phyloP scores from a whole-genome alignment of 192 early-diverging fungal genomes.

The Coemansia sp. region DNA sequence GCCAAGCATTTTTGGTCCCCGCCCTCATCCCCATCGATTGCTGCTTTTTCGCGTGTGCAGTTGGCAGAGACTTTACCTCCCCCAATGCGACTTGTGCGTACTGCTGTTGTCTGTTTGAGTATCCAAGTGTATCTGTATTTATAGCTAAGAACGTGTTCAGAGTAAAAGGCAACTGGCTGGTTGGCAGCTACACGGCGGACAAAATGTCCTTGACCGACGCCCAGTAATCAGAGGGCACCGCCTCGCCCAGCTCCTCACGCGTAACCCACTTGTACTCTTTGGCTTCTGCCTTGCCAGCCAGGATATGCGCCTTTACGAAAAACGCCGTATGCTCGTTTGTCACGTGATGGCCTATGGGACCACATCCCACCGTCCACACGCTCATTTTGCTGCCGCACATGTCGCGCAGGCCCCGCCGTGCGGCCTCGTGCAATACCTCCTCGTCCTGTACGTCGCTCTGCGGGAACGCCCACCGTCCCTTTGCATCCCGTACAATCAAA shows the following conservation, averaged over 20 bases:
- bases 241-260: constrained; percentile 39
- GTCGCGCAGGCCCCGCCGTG: constrained; percentile 67
- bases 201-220: constrained; percentile 43
- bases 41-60: no score
- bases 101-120: no score
- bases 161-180: no score
- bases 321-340: constrained; percentile 61
- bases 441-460: constrained; percentile 60
- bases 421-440: constrained; percentile 76
- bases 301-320: constrained; percentile 83
- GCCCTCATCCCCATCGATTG: no score
- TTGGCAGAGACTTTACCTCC: no score
- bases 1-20: no score
- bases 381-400: constrained; percentile 76
- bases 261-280: constrained; percentile 52
- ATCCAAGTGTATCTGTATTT: no score
- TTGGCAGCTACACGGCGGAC: constrained; percentile 14
- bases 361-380: constrained; percentile 83
- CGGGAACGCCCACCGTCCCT: constrained; percentile 73
- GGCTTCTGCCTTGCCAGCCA: constrained; percentile 65
- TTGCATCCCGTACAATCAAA: constrained; percentile 70
- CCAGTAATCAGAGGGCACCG: constrained; percentile 49
- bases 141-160: no score
- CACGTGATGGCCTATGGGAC: constrained; percentile 73
- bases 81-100: no score